These are phyloP conservation scores for Ramaria rubella DNA, from an alignment of 768 basidiomycete species.

Conservation along the genomic window DNA sequence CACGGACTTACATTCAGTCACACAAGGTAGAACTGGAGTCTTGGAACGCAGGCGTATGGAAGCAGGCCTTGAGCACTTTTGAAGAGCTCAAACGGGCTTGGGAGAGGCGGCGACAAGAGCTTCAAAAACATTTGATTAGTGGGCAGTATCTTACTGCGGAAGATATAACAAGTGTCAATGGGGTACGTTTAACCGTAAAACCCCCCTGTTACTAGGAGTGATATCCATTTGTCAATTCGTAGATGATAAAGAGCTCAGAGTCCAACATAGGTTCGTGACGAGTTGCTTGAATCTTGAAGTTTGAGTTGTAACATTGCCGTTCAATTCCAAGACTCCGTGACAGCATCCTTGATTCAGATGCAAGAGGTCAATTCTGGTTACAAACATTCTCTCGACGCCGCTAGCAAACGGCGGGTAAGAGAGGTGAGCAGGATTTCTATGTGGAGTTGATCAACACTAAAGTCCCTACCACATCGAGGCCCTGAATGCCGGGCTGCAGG, in stretches of 20 bases:
- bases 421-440: constrained; percentile 29
- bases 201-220: not conserved
- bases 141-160: constrained; percentile 14
- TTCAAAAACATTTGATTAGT: constrained; percentile 7
- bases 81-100: constrained; percentile 62
- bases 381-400: constrained; percentile 62
- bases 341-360: constrained; percentile 70
- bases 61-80: constrained; percentile 55
- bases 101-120: constrained; percentile 46
- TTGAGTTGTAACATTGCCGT: constrained; percentile 13
- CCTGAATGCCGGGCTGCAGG: constrained; percentile 64
- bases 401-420: constrained; percentile 68
- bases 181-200: constrained; percentile 38
- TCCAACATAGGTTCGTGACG: constrained; percentile 22
- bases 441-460: not conserved
- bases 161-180: constrained; percentile 53
- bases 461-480: constrained; percentile 23
- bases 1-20: constrained; percentile 57
- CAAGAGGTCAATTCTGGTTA: constrained; percentile 68
- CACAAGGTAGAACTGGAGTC: constrained; percentile 64
- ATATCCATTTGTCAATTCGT: not conserved
- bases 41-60: constrained; percentile 70
- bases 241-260: constrained; percentile 26
- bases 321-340: constrained; percentile 45
- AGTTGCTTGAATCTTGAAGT: constrained; percentile 37